A percentile compares a stretch with the other conserved stretches of the same genome.
phyloP scores from a whole-genome alignment of 306 rosid species.

The Aeschynomene evenia region DNA sequence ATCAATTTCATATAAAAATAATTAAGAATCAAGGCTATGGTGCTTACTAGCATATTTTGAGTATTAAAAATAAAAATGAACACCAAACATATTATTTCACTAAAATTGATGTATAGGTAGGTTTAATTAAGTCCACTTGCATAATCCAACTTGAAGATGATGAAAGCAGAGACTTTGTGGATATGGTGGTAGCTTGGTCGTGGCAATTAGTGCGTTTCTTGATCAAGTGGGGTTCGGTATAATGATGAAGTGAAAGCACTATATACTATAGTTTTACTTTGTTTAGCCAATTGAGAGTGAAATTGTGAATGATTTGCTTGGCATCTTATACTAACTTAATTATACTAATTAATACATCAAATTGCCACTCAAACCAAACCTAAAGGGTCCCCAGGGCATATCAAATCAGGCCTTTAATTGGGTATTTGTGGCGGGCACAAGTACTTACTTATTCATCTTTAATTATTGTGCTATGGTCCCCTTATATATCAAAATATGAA shows the following conservation, averaged over 20 bases:
- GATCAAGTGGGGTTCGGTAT: slow-evolving; percentile 30
- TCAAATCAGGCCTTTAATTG: slow-evolving; percentile 38
- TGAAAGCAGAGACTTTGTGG: slow-evolving; percentile 26
- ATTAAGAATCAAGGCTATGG: background rate
- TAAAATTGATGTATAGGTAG: too few species aligned
- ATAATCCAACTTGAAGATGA: slow-evolving; percentile 15
- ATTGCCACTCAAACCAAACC: slow-evolving; percentile 22
- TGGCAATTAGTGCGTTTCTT: slow-evolving; percentile 37
- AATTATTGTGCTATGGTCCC: slow-evolving; percentile 25
- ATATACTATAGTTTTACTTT: background rate
- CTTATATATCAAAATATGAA: too few species aligned
- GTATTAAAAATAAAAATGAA: too few species aligned
- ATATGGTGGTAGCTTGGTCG: slow-evolving; percentile 8
- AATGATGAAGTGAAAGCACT: slow-evolving; percentile 28
- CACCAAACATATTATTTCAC: too few species aligned
- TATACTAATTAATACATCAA: background rate
- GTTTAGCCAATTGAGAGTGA: background rate
- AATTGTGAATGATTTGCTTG: slow-evolving; percentile 35
- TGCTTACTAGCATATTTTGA: background rate
- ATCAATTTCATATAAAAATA: background rate
- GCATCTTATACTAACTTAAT: slow-evolving; percentile 26
- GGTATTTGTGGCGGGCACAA: slow-evolving; percentile 14
- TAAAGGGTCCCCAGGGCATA: slow-evolving; percentile 36
- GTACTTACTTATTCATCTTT: slow-evolving; percentile 24
- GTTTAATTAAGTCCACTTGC: background rate